A percentile compares a stretch with the other conserved stretches of the same genome.
Conservation (phyloP, 306 rosid genomes). For the Casuarina equisetifolia region DNA sequence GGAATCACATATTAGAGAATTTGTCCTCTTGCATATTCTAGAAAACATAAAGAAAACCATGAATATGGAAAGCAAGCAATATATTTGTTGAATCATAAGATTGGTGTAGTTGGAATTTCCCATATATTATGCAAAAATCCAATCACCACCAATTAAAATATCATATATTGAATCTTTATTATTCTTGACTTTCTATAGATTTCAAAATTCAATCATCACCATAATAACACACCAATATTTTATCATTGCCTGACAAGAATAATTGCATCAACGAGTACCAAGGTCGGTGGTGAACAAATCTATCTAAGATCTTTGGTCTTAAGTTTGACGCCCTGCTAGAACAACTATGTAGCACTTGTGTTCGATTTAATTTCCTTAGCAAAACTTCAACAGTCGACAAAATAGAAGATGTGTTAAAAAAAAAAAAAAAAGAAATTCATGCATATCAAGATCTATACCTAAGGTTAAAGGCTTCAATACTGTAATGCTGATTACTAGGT, state of each 20-base stretch:
- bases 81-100: slow-evolving; percentile 38
- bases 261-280: slow-evolving; percentile 85
- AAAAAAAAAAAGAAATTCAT: not conserved
- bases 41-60: too few relatives aligned
- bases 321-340: too few relatives aligned
- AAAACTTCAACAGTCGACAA: too few relatives aligned
- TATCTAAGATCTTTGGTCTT: too few relatives aligned
- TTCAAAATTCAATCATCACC: slow-evolving; percentile 92
- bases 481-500: too few relatives aligned
- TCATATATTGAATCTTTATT: slow-evolving; percentile 76
- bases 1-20: too few relatives aligned
- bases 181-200: slow-evolving; percentile 63
- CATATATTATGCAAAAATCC: slow-evolving; percentile 93
- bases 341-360: too few relatives aligned
- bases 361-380: too few relatives aligned
- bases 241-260: slow-evolving; percentile 91
- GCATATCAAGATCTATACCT: too few relatives aligned
- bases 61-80: too few relatives aligned
- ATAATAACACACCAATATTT: slow-evolving; percentile 71
- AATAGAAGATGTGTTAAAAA: not conserved
- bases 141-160: slow-evolving; percentile 89
- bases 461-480: too few relatives aligned
- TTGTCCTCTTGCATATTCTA: too few relatives aligned
- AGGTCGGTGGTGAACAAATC: slow-evolving; percentile 28
- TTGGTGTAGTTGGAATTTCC: slow-evolving; percentile 85